These are phyloP conservation scores for Nitzschia sp. DNA, from an alignment of 108 stramenopile genomes.

Conservation along the genomic window DNA sequence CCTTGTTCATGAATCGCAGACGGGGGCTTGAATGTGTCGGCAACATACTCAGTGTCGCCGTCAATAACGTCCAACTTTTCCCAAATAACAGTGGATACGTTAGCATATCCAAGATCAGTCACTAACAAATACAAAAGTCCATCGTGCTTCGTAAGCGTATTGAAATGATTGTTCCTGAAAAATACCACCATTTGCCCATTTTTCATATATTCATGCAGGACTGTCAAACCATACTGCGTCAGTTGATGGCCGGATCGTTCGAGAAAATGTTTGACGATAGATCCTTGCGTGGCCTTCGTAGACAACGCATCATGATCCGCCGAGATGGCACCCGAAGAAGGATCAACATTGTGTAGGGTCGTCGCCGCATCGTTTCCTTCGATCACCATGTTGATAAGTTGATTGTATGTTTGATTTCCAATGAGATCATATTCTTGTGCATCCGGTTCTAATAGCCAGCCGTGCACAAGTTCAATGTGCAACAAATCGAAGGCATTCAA, in stretches of 20 bases:
- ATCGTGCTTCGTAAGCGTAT: constrained; percentile 86
- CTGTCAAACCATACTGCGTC: constrained; percentile 82
- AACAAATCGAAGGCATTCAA: constrained; percentile 90
- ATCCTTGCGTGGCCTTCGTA: constrained; percentile 46
- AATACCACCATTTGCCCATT: constrained; percentile 84
- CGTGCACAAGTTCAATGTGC: constrained; percentile 91
- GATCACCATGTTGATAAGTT: constrained; percentile 88
- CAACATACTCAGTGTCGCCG: constrained; percentile 83
- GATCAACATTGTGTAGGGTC: constrained; percentile 11
- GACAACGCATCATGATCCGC: constrained; percentile 26
- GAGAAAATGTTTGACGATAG: constrained; percentile 68
- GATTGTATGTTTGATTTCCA: constrained; percentile 86
- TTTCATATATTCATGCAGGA: constrained; percentile 70
- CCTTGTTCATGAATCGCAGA: constrained; percentile 29
- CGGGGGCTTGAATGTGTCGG: constrained; percentile 47
- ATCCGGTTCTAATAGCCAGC: constrained; percentile 92
- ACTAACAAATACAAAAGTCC: constrained; percentile 81
- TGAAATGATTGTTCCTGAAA: constrained; percentile 98
- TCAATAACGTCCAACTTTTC: constrained; percentile 88
- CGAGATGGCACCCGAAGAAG: neutral
- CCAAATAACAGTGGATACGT: constrained; percentile 83
- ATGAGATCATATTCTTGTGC: constrained; percentile 50
- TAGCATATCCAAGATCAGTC: constrained; percentile 92
- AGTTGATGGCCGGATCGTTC: constrained; percentile 77
- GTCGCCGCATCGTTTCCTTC: constrained; percentile 59